Conservation (phyloP, 495 filamentous ascomycete species). For the Penicillium psychrofluorescens region DNA sequence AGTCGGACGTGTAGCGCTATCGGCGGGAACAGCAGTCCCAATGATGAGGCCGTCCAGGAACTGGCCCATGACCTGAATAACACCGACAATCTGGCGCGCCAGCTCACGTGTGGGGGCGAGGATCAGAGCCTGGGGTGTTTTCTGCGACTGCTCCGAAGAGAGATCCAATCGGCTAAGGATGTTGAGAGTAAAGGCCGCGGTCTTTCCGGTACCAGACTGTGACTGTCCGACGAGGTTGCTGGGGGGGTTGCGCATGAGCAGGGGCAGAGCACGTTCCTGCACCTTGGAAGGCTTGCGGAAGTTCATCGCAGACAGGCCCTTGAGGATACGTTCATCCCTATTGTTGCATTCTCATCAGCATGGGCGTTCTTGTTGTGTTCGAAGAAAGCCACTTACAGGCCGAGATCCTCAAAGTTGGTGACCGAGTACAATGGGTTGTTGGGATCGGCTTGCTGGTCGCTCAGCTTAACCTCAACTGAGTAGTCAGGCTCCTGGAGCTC, state of each 20-base stretch:
- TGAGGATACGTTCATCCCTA: conserved; percentile 45
- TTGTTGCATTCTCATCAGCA: conserved; percentile 4
- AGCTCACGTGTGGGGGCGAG: conserved; percentile 92
- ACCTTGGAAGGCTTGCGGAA: conserved; percentile 96
- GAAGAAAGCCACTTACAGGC: conserved; percentile 52
- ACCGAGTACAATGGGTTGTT: conserved; percentile 83
- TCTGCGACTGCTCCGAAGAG: conserved; percentile 36
- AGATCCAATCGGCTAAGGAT: conserved; percentile 80
- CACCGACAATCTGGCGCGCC: conserved; percentile 86
- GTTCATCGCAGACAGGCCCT: conserved; percentile 68
- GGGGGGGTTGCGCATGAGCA: conserved; percentile 76
- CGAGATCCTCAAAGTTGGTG: conserved; percentile 77
- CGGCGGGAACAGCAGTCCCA: conserved; percentile 72
- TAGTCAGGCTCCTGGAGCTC: conserved; percentile 67
- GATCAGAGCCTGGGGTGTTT: conserved; percentile 74
- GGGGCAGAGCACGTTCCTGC: conserved; percentile 84
- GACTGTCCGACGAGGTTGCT: conserved; percentile 94
- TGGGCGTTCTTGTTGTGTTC: not conserved
- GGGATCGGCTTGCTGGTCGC: conserved; percentile 78
- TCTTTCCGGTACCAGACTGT: conserved; percentile 98
- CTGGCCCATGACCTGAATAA: conserved; percentile 71
- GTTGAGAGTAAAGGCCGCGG: conserved; percentile 90
- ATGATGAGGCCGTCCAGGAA: conserved; percentile 67
- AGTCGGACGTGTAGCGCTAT: conserved; percentile 52
- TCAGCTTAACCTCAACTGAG: conserved; percentile 84